Conservation (phyloP, 2,329 filamentous ascomycete species). For the Daldinia eschscholtzii region DNA sequence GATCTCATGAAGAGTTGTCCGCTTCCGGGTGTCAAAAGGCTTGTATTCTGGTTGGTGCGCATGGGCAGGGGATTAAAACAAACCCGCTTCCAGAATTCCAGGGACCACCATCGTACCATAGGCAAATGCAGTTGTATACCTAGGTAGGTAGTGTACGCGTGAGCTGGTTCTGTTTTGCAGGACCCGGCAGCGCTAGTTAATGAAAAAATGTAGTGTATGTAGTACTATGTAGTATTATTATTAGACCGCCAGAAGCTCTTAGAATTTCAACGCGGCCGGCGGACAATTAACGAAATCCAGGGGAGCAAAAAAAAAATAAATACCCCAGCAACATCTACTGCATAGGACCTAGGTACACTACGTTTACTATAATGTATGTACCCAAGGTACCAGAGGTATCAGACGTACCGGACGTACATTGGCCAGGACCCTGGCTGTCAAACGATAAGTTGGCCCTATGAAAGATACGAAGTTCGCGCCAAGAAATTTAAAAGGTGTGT, state of each 20-base stretch:
- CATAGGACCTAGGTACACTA: slow-evolving; percentile 1
- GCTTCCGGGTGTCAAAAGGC: slow-evolving; percentile 13
- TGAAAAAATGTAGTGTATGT: slow-evolving; percentile 23
- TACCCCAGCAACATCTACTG: not conserved
- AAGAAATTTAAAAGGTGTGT: slow-evolving; percentile 36
- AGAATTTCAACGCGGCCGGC: slow-evolving; percentile 26
- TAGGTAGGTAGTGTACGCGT: not conserved
- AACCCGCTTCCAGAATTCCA: slow-evolving; percentile 21
- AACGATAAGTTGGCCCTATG: slow-evolving; percentile 38
- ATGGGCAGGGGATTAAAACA: slow-evolving; percentile 24
- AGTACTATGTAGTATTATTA: slow-evolving; percentile 13
- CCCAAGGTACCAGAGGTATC: not conserved
- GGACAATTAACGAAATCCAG: slow-evolving; percentile 30
- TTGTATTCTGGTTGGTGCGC: slow-evolving; percentile 34
- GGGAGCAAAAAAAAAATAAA: slow-evolving; percentile 24
- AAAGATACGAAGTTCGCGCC: slow-evolving; percentile 36
- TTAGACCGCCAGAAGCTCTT: slow-evolving; percentile 39
- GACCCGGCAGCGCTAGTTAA: slow-evolving; percentile 2
- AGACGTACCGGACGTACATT: not conserved
- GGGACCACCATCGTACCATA: slow-evolving; percentile 27
- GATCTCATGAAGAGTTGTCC: slow-evolving; percentile 3
- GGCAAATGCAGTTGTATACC: not conserved
- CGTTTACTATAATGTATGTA: not conserved
- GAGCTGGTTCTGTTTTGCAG: not conserved
- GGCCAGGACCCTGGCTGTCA: slow-evolving; percentile 7